A percentile compares a stretch with the other conserved stretches of the same genome.
phyloP scores from a whole-genome alignment of 208 protist genomes.

The Wallacemonas collosoma region DNA sequence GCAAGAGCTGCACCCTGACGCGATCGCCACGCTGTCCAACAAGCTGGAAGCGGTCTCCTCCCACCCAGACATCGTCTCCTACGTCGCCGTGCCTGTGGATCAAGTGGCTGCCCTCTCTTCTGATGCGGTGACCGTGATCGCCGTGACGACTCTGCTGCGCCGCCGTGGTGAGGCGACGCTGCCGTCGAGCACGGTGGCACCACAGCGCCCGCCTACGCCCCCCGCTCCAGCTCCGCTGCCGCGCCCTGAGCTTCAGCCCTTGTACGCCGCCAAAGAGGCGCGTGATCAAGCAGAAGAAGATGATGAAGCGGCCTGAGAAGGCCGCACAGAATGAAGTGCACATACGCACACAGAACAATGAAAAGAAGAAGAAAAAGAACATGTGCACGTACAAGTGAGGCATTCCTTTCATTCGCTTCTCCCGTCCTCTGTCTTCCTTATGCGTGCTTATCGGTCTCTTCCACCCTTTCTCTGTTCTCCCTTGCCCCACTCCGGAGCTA shows the following conservation, averaged over 20 bases:
- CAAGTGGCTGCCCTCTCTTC: slow-evolving; percentile 38
- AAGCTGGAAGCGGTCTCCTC: slow-evolving; percentile 42
- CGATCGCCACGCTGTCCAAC: slow-evolving; percentile 42
- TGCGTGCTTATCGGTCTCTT: slow-evolving; percentile 10
- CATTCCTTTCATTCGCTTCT: background rate
- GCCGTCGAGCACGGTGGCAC: slow-evolving; percentile 54
- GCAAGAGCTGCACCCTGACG: slow-evolving; percentile 68
- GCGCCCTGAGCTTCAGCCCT: slow-evolving; percentile 77
- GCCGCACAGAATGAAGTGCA: background rate
- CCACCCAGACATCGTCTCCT: slow-evolving; percentile 31
- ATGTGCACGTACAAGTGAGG: background rate
- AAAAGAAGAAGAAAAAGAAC: background rate
- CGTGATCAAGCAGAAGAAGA: slow-evolving; percentile 55
- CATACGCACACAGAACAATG: background rate
- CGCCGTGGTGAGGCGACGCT: slow-evolving; percentile 39
- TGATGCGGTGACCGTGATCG: slow-evolving; percentile 74
- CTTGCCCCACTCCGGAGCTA: background rate
- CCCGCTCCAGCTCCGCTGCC: slow-evolving; percentile 68
- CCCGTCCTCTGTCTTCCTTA: background rate
- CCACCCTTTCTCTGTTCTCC: background rate
- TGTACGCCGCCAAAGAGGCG: slow-evolving; percentile 70
- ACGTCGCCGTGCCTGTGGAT: slow-evolving; percentile 56
- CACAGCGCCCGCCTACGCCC: slow-evolving; percentile 83
- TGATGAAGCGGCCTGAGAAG: slow-evolving; percentile 29
- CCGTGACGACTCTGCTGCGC: slow-evolving; percentile 36